Base-by-base conservation (phyloP, 306 rosid genomes). In the Spatholobus suberectus region DNA sequence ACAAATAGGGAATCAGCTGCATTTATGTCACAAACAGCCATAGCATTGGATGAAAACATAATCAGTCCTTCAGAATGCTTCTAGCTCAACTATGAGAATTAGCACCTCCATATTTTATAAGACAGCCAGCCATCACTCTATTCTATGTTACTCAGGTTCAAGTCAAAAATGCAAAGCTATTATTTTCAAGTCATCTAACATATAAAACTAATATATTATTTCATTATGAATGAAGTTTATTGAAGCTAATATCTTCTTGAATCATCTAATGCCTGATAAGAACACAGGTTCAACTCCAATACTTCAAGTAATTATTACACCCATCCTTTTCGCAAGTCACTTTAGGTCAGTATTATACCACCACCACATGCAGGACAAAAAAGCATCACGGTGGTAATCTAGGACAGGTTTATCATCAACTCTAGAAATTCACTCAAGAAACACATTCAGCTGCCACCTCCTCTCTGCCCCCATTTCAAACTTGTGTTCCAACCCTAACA, bases 121-220 rank as follows among this genome's bases (percentile, higher is more conserved):
- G 55, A 75, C 43, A 8, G 20, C 14, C 43, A 8, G 20, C 14
- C 41, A 58, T 17, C 37, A 34, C 37, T 73, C 20, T 57, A 75
- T 75, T 58, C 24, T 75, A 40, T 58, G 70, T 15, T 47, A 41
- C 26, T 23, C 55, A 40, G 27, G 15, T 58, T 40, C 57, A 24
- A 41, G 70, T 23, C 26, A 58, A 58, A 58, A 76, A 26, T n/a
- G 58, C 34, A 62, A 29, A 77, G 38, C 81, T 61, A 52, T 32
- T 37, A 74, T 38, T 57, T 71, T 76, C n/a, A 2, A 59, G 72
- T 76, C 43, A 61, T 27, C 52, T 17, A 26, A 58, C 27, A 40
- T 43, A 76, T 59, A 54, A 43, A 75, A 76, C 81, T 76, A 41
- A 40, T 40, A 75, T 40, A 4, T 57, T 57, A 10, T 37, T 5